Base-by-base conservation (phyloP, 768 basidiomycete genomes). In the Gymnopilus junonius region DNA sequence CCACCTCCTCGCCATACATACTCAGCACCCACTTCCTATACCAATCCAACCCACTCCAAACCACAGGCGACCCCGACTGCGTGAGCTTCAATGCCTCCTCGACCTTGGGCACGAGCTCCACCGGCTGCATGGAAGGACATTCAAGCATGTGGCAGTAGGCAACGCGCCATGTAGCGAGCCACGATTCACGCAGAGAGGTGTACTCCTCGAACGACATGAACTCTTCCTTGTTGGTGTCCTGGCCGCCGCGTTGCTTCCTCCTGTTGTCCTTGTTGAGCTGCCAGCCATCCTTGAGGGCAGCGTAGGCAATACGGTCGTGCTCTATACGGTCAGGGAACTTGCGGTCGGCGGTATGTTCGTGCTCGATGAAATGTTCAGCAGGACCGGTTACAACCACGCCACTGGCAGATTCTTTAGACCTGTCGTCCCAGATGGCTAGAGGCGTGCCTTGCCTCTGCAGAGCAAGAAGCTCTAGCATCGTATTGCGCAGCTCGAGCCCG, bases 401-500 rank as follows among this genome's bases (percentile, higher is more conserved):
- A n/a, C n/a, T n/a, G n/a, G n/a, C n/a, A n/a, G n/a, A n/a, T n/a
- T n/a, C n/a, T n/a, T n/a, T n/a, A n/a, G n/a, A n/a, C n/a, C n/a
- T n/a, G n/a, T n/a, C n/a, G n/a, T n/a, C n/a, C n/a, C n/a, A n/a
- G n/a, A n/a, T n/a, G n/a, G n/a, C n/a, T n/a, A n/a, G n/a, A n/a
- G n/a, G n/a, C n/a, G n/a, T n/a, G n/a, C n/a, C n/a, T n/a, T n/a
- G 65, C 56, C 48, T 64, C 8, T 63, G 58, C 61, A 79, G 55
- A 1, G 74, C 72, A 31, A 81, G 70, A 15, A 78, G 69, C 57
- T 81, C 79, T 21, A 81, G 67, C 68, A 82, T 74, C 3, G 75
- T 75, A 37, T 82, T 77, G 54, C 71, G 71, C n/a, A 82, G 61
- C 59, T 76, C 78, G 23, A 81, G 71, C 0, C 80, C 80, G 27